Evolutionary conservation across 306 rosid genomes (phyloP), one percentile per base, ranked within the genome.

Genomic region (Luffa acutangula): DNA sequence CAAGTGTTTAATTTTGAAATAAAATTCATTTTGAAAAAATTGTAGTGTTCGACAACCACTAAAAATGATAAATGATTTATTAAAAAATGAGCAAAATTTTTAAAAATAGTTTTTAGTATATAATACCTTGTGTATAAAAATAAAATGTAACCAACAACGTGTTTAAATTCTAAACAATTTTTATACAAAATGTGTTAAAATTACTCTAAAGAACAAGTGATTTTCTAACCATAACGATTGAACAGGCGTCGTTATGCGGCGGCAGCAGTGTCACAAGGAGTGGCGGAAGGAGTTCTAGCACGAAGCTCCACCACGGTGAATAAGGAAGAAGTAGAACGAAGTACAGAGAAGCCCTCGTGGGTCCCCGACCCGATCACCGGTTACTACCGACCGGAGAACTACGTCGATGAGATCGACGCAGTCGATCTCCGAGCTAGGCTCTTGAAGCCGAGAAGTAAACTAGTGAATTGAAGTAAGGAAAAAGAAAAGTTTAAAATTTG

Each of bases 331-430:
- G 79, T 6, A 0, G 69, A 18, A 4, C 48, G 72, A 4, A 58
- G 80, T 8, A 3, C 80, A 9, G 84, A 81, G 74, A 92, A 89
- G 85, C 92, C 81, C 11, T 82, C 92, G 51, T 94, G 98, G 98
- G 84, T 92, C 3, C 98, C 98, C 0, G 91, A 92, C 43, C 98
- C 98, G 2, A 87, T 87, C 20, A 94, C 98, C 49, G 98, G 98
- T 15, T 86, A 83, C 82, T 94, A 94, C 79, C 87, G 81, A 10
- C 98, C 97, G 0, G 98, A 88, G 84, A 92, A 87, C 34, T 54
- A 75, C 46, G 59, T 18, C 31, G 72, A 80, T 13, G 93, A 90
- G 65, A 81, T 86, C 21, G 98, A 94, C 79, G 92, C 78, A 7
- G 96, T 91, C 3, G 96, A 94, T 63, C 87, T 94, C 6, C 92